Evolutionary conservation across 2,329 filamentous ascomycete species (phyloP), one percentile per base, ranked within the genome.

Genomic region (Knufia fluminis): DNA sequence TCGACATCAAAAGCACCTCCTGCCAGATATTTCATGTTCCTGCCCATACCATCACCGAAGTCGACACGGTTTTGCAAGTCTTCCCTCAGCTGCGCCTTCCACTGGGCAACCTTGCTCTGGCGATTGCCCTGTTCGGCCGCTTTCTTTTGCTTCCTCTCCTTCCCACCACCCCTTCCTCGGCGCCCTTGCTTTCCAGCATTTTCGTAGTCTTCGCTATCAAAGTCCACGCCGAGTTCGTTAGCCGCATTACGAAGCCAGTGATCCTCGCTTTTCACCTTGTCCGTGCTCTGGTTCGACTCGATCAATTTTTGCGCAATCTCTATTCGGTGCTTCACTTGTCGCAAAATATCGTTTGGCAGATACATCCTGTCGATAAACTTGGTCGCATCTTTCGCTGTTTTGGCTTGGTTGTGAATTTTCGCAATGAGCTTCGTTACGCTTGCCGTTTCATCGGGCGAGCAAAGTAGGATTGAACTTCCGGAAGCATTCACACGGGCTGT

Each of bases 161-260:
- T 80, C 6, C 88, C 88, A 31, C 87, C 75, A 3, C 89, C 89
- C 42, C 88, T 76, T 0, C 85, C 83, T 43, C 78, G 77, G 60
- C 76, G 75, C 48, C 72, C 75, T 4, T 81, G 79, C 6, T 68
- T 70, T 1, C 73, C 75, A 33, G 75, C 68, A 56, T 85, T 72
- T 38, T 77, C 85, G 54, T 95, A 83, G 40, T 94, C 88, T 31
- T 94, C 89, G 52, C 81, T 85, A 62, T 97, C 89, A 63, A 94
- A 95, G 46, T 96, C 91, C 0, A 97, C 86, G 1, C 92, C 92
- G 0, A 98, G 74, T 56, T 97, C 91, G 51, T 96, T 89, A 0
- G 92, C 92, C 0, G 89, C 90, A 42, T 79, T 79, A 38, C 80
- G 80, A 59, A 97, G 72, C 81, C 90, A 92, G 49, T 87, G 80